phyloP scores from a whole-genome alignment of 169 alveolate species.

The Plasmodium sp. region DNA sequence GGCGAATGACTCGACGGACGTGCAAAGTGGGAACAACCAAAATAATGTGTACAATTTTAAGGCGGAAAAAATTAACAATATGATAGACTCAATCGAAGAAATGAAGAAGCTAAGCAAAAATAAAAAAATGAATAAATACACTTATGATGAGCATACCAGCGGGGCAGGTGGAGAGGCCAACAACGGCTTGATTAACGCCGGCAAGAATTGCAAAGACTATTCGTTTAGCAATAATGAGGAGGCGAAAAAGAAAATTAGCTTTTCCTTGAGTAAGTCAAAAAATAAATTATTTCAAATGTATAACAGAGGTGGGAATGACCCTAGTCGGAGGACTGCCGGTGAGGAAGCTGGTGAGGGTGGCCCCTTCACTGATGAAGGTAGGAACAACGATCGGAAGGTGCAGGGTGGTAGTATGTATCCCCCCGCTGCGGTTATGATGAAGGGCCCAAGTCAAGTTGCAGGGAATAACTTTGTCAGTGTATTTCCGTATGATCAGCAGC shows the following conservation, averaged over 20 bases:
- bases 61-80: slow-evolving; percentile 58
- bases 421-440: neutral
- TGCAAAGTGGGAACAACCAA: neutral
- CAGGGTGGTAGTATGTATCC: neutral
- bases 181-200: neutral
- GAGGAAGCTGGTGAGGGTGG: slow-evolving; percentile 25
- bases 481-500: neutral
- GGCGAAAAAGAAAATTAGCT: slow-evolving; percentile 47
- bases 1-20: neutral
- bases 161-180: neutral
- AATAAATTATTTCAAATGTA: slow-evolving; percentile 48
- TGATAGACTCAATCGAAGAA: slow-evolving; percentile 67
- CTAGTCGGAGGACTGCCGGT: neutral
- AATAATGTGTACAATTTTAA: slow-evolving; percentile 26
- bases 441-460: neutral
- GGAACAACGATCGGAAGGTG: neutral
- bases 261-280: slow-evolving; percentile 42
- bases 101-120: slow-evolving; percentile 55
- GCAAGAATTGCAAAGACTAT: neutral
- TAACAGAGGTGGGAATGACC: neutral
- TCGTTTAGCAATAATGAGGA: slow-evolving; percentile 20
- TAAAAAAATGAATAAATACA: neutral
- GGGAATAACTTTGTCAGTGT: neutral
- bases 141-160: neutral
- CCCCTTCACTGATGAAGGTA: slow-evolving; percentile 18